A percentile compares a stretch with the other conserved stretches of the same genome.
Evolutionary conservation across 768 basidiomycete species (phyloP).

Genomic region (Leucocoprinus sp.): DNA sequence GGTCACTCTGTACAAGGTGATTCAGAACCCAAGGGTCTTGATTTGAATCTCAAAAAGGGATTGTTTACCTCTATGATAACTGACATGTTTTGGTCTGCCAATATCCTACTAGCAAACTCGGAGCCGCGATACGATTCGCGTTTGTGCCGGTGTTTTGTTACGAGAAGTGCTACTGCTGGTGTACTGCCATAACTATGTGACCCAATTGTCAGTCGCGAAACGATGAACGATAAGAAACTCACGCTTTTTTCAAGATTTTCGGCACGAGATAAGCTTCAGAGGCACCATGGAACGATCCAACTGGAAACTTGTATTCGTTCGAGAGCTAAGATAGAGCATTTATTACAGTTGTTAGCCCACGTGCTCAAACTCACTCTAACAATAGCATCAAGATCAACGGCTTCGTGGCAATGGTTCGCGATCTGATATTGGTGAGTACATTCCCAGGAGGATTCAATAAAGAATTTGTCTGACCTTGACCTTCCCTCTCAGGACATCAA

Average conservation of each 20-base stretch:
- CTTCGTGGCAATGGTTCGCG: slow-evolving; percentile 63
- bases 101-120: slow-evolving; percentile 66
- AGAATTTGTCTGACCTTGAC: slow-evolving; percentile 51
- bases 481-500: slow-evolving; percentile 78
- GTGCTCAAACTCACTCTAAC: slow-evolving; percentile 42
- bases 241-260: slow-evolving; percentile 68
- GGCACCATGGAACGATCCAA: slow-evolving; percentile 82
- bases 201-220: not conserved
- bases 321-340: slow-evolving; percentile 42
- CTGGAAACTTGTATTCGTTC: slow-evolving; percentile 83
- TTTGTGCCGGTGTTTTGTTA: slow-evolving; percentile 62
- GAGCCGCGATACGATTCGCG: slow-evolving; percentile 64
- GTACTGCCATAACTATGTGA: slow-evolving; percentile 41
- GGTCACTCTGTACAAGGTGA: slow-evolving; percentile 38
- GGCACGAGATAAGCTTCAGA: slow-evolving; percentile 90
- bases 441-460: not conserved
- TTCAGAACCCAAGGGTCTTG: not conserved
- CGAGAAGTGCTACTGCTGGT: slow-evolving; percentile 75
- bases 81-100: slow-evolving; percentile 62
- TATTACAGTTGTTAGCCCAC: not conserved
- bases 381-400: slow-evolving; percentile 63
- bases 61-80: slow-evolving; percentile 69
- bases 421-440: slow-evolving; percentile 29
- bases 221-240: slow-evolving; percentile 18
- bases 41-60: not conserved